Percentiles rank a stretch among this genome's conserved stretches.
These are phyloP conservation scores for Pichia californica DNA, from an alignment of 805 yeast genomes.

Conservation along the genomic window DNA sequence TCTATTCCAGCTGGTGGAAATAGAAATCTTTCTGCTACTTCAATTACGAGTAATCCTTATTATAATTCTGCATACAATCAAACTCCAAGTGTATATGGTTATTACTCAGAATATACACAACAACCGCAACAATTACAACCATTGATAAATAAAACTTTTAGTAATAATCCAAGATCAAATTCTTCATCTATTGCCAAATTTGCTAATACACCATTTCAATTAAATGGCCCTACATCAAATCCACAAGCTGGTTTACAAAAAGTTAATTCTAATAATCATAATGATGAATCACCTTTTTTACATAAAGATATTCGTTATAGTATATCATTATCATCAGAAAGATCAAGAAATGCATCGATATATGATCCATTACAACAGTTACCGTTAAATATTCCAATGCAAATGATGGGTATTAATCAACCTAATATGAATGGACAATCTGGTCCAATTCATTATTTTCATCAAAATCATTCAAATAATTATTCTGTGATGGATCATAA, in stretches of 20 bases:
- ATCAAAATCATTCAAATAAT: background rate
- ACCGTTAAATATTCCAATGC: constrained; percentile 8
- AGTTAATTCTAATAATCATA: background rate
- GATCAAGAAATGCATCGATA: constrained; percentile 35
- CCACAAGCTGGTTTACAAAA: constrained; percentile 10
- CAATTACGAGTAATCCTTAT: constrained; percentile 16
- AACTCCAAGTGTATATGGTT: background rate
- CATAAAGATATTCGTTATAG: constrained; percentile 30
- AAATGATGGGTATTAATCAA: background rate
- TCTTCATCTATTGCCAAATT: background rate
- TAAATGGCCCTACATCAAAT: constrained; percentile 6
- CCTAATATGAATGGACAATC: background rate
- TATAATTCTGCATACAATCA: constrained; percentile 3
- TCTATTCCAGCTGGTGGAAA: constrained; percentile 11
- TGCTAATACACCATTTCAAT: background rate
- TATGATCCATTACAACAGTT: constrained; percentile 30
- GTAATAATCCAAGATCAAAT: background rate
- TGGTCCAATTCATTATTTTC: constrained; percentile 1
- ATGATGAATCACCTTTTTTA: constrained; percentile 19
- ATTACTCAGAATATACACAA: constrained; percentile 10
- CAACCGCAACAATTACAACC: constrained; percentile 8
- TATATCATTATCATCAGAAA: constrained; percentile 17
- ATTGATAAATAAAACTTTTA: background rate
- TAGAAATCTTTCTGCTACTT: constrained; percentile 16
- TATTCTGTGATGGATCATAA: constrained; percentile 2